Evolutionary conservation across 1,284 basidiomycete genomes (phyloP), one percentile per base, ranked within the genome.

Genomic region (Cryptococcus sp.): DNA sequence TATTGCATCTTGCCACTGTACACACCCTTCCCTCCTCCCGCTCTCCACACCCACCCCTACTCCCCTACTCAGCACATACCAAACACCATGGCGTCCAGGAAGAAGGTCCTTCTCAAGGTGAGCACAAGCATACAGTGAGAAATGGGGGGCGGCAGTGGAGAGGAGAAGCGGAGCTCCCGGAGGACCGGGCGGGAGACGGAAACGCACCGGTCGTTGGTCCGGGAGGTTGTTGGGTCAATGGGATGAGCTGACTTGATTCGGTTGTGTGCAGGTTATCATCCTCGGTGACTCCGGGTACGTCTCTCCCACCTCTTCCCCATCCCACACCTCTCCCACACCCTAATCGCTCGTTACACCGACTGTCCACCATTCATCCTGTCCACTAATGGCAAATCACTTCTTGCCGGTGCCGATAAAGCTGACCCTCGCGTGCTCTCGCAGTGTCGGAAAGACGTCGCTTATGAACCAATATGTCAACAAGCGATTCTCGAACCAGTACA

Each of bases 391-490:
- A 46, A 16, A n/a, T n/a, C n/a, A n/a, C 28, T 33, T 33, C 5
- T 5, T 33, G 28, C 13, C n/a, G 13, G 11, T 45, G 3, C 21
- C 7, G n/a, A 21, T 24, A 45, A 45, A 5, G 44, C 44, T 45
- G 13, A 45, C 21, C 21, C n/a, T 45, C 44, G 44, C 13, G 20
- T n/a, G 13, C 4, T 23, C 45, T n/a, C 6, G 37, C 71, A 96
- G 95, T 60, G 96, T 99, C 77, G 96, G 95, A 52, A 98, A 98
- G 88, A 98, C 95, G 49, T 98, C 95, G 43, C 85, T 99, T 70
- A 99, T 99, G 96, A 98, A 98, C 82, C 96, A 98, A 82, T 98
- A 98, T 82, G 96, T 99, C 70, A 98, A 98, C 86, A 98, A 98
- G 80, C 88, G 96, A 64, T 99, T 98, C 80, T 95, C 90, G 72